Conservation (phyloP, 148 eudicot species). For the Camellia lanceoleosa region DNA sequence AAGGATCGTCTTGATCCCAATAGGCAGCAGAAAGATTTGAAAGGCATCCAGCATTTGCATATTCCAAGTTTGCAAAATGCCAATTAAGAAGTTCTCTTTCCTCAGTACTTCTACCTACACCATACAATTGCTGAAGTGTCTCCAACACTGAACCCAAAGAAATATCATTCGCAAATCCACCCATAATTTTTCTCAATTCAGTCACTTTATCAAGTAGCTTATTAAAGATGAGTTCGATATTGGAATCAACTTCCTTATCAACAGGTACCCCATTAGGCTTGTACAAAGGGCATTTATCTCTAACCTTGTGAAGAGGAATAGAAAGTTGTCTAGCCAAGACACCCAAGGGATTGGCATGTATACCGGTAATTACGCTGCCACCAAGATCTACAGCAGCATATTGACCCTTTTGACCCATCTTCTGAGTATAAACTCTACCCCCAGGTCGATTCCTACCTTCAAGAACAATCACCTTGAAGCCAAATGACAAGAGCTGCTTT, state of each 20-base stretch:
- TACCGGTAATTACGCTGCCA: slow-evolving; percentile 93
- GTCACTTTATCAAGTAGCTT: slow-evolving; percentile 78
- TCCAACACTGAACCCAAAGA: slow-evolving; percentile 79
- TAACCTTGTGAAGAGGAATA: slow-evolving; percentile 84
- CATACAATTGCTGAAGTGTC: slow-evolving; percentile 57
- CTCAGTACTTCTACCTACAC: slow-evolving; percentile 66
- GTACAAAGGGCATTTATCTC: slow-evolving; percentile 89
- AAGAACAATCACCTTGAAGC: slow-evolving; percentile 74
- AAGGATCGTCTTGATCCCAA: slow-evolving; percentile 99
- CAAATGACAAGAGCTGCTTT: slow-evolving; percentile 80
- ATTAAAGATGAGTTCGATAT: slow-evolving; percentile 61
- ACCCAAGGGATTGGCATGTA: slow-evolving; percentile 90
- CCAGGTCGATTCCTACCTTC: slow-evolving; percentile 93
- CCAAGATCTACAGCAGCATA: slow-evolving; percentile 84
- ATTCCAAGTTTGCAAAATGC: slow-evolving; percentile 93
- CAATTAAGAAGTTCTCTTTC: slow-evolving; percentile 86
- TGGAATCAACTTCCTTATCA: slow-evolving; percentile 52
- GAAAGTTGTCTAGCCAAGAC: slow-evolving; percentile 87
- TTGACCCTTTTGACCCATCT: slow-evolving; percentile 57
- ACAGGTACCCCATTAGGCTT: slow-evolving; percentile 67
- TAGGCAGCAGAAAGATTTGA: slow-evolving; percentile 83
- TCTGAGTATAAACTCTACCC: slow-evolving; percentile 88
- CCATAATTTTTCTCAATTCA: slow-evolving; percentile 66
- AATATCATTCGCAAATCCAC: slow-evolving; percentile 63
- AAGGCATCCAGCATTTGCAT: slow-evolving; percentile 94